Evolutionary conservation across 768 basidiomycete species (phyloP).

Genomic region (Pholiota molesta): DNA sequence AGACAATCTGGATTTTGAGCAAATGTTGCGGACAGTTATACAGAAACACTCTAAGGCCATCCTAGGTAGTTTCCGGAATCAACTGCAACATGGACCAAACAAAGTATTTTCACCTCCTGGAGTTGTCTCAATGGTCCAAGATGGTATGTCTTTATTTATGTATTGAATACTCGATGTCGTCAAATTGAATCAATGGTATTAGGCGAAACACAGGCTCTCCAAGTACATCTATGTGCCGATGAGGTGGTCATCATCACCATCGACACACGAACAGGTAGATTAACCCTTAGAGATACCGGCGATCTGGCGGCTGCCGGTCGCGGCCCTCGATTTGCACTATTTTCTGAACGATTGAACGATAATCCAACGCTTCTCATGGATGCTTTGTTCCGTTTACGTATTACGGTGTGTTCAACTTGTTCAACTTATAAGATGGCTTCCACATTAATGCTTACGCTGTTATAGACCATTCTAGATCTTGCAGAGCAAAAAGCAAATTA

Average conservation of each 20-base stretch:
- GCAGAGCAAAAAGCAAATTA: slow-evolving; percentile 86
- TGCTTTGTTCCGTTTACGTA: slow-evolving; percentile 60
- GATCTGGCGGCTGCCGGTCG: slow-evolving; percentile 77
- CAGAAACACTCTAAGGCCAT: slow-evolving; percentile 67
- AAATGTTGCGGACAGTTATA: slow-evolving; percentile 63
- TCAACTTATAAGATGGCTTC: not conserved
- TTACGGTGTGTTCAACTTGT: slow-evolving; percentile 55
- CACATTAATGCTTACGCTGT: not conserved
- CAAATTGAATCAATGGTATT: slow-evolving; percentile 3
- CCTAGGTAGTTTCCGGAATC: slow-evolving; percentile 55
- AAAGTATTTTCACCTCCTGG: slow-evolving; percentile 67
- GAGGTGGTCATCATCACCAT: slow-evolving; percentile 78
- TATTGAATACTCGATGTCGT: not conserved
- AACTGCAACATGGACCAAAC: slow-evolving; percentile 54
- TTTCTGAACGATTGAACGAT: slow-evolving; percentile 70
- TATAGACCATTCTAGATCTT: slow-evolving; percentile 79
- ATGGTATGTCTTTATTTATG: slow-evolving; percentile 43
- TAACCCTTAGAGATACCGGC: slow-evolving; percentile 81
- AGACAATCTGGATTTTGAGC: slow-evolving; percentile 74
- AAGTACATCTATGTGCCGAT: slow-evolving; percentile 72
- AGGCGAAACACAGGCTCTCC: slow-evolving; percentile 64
- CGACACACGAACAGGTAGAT: slow-evolving; percentile 77
- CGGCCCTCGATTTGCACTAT: slow-evolving; percentile 60
- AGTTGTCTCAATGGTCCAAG: slow-evolving; percentile 54
- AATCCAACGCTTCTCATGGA: slow-evolving; percentile 62